Percentiles rank a stretch among this genome's conserved stretches.
These are phyloP conservation scores for Phialophora expanda DNA, from an alignment of 2,329 filamentous ascomycete species.

Conservation along the genomic window DNA sequence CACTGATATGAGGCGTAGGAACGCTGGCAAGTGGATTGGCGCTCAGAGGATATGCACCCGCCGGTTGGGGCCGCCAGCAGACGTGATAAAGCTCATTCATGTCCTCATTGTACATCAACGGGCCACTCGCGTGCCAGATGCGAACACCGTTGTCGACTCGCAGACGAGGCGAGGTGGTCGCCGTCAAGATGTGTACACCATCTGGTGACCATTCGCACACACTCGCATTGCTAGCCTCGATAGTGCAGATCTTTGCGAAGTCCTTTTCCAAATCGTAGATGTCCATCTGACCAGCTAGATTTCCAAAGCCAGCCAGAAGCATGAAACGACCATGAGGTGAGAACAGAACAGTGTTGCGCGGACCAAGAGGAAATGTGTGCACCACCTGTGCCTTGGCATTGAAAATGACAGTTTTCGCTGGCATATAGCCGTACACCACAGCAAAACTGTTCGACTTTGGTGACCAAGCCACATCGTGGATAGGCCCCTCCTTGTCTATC, in stretches of 20 bases:
- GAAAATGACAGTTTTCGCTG: slow-evolving; percentile 98
- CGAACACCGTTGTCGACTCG: slow-evolving; percentile 96
- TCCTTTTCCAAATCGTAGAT: slow-evolving; percentile 96
- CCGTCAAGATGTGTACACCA: slow-evolving; percentile 92
- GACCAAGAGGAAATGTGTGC: slow-evolving; percentile 83
- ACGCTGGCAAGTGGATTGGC: slow-evolving; percentile 73
- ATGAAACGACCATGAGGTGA: slow-evolving; percentile 93
- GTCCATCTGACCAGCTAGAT: slow-evolving; percentile 95
- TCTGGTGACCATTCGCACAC: slow-evolving; percentile 98
- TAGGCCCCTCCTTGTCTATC: slow-evolving; percentile 91
- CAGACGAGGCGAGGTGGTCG: slow-evolving; percentile 93
- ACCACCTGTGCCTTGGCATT: slow-evolving; percentile 82
- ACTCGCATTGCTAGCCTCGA: slow-evolving; percentile 93
- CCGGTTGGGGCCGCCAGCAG: slow-evolving; percentile 78
- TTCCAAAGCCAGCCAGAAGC: slow-evolving; percentile 93
- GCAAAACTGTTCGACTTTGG: slow-evolving; percentile 97
- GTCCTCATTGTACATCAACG: slow-evolving; percentile 93
- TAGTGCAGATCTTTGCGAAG: slow-evolving; percentile 87
- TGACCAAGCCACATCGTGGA: slow-evolving; percentile 98
- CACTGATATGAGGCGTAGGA: slow-evolving; percentile 81
- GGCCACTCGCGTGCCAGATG: slow-evolving; percentile 89
- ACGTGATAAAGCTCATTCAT: slow-evolving; percentile 94
- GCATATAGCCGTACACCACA: slow-evolving; percentile 98
- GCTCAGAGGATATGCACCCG: slow-evolving; percentile 63
- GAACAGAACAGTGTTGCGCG: slow-evolving; percentile 93